Conservation (phyloP, 192 early-diverging fungal species). For the Backusella tuberculispora region DNA sequence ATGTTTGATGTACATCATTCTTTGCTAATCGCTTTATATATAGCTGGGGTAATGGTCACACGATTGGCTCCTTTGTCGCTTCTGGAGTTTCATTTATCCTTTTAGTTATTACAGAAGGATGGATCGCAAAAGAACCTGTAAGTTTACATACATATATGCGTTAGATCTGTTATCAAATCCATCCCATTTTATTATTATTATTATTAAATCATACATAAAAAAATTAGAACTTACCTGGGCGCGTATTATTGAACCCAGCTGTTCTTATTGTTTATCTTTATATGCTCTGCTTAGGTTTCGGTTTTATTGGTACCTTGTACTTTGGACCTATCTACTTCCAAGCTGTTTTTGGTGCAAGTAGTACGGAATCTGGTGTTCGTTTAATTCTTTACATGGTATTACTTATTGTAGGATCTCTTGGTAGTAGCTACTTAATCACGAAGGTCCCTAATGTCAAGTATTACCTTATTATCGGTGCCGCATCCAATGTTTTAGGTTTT, state of each 20-base stretch:
- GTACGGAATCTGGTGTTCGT: slow-evolving; percentile 62
- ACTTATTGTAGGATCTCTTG: slow-evolving; percentile 57
- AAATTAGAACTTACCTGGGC: slow-evolving; percentile 35
- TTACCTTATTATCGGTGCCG: slow-evolving; percentile 58
- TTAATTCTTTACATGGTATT: slow-evolving; percentile 63
- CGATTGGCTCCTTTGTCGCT: slow-evolving; percentile 60
- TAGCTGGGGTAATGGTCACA: slow-evolving; percentile 56
- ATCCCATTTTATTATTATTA: background rate
- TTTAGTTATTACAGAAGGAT: slow-evolving; percentile 57
- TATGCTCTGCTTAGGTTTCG: slow-evolving; percentile 47
- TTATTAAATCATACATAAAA: background rate
- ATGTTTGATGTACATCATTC: background rate
- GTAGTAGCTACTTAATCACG: slow-evolving; percentile 55
- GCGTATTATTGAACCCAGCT: slow-evolving; percentile 45
- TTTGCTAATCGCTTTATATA: background rate
- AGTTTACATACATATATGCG: background rate
- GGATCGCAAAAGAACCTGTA: slow-evolving; percentile 61
- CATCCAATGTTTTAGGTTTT: slow-evolving; percentile 52
- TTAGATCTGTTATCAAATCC: background rate
- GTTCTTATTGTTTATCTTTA: slow-evolving; percentile 55
- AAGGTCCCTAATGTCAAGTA: slow-evolving; percentile 54
- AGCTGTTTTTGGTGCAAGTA: slow-evolving; percentile 55
- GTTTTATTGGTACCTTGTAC: slow-evolving; percentile 63
- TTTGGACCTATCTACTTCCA: slow-evolving; percentile 71
- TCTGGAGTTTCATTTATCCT: slow-evolving; percentile 39